phyloP scores from a whole-genome alignment of 176 grass and related monocot species.

The Triticum turgidum region DNA sequence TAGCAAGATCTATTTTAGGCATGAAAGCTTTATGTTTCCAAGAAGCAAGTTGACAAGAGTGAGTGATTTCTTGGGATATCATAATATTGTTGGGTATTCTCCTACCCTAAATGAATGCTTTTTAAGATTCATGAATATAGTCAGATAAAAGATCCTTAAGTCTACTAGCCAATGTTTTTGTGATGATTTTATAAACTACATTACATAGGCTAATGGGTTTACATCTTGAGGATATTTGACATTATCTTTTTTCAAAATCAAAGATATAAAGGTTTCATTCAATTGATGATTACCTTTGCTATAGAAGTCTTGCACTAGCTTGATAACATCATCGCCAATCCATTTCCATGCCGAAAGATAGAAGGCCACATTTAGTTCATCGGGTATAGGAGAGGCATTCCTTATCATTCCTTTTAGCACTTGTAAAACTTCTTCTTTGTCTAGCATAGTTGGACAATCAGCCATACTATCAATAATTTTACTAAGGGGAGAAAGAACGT shows the following conservation, averaged over 20 bases:
- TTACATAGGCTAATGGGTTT: not conserved
- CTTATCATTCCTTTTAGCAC: not conserved
- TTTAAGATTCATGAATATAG: not conserved
- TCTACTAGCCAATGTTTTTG: not conserved
- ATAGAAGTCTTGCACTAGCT: not conserved
- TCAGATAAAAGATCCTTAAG: not conserved
- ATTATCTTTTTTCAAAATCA: not conserved
- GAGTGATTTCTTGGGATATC: not conserved
- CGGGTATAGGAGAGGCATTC: not conserved
- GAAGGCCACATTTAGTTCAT: not conserved
- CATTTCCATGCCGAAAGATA: not conserved
- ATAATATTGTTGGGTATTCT: not conserved
- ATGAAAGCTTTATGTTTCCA: not conserved
- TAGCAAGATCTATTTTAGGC: not conserved
- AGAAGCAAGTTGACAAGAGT: not conserved
- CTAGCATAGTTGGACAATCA: not conserved
- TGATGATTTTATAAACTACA: no score
- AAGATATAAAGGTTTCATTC: not conserved
- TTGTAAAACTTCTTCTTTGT: not conserved
- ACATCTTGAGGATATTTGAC: not conserved
- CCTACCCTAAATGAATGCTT: not conserved
- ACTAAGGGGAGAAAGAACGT: no score
- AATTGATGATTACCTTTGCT: not conserved
- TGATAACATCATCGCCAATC: not conserved
- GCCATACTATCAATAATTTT: no score